phyloP scores from a whole-genome alignment of 345 rosid genomes.

The Aurinia saxatilis region DNA sequence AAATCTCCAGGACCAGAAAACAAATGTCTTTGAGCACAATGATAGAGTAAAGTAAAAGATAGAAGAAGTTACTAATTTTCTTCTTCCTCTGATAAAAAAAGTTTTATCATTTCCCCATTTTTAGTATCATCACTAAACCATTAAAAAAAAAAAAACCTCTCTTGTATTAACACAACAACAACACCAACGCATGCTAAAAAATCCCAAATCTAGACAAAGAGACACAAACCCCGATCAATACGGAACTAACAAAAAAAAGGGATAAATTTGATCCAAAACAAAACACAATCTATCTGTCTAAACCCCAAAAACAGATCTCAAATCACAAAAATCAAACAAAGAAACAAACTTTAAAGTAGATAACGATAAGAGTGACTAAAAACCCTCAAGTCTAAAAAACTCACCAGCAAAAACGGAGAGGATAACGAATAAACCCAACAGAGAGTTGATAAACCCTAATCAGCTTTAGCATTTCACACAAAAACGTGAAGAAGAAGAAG shows the following conservation, averaged over 20 bases:
- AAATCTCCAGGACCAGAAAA: background rate
- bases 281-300: background rate
- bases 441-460: slow-evolving; percentile 34
- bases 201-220: slow-evolving; percentile 25
- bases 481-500: slow-evolving; percentile 16
- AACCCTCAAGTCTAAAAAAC: background rate
- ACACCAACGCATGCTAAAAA: too few relatives aligned
- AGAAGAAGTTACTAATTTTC: background rate
- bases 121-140: slow-evolving; percentile 1
- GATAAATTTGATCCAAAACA: background rate
- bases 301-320: slow-evolving; percentile 22
- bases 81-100: background rate
- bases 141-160: too few relatives aligned
- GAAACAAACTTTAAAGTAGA: background rate
- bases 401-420: slow-evolving; percentile 27
- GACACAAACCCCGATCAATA: slow-evolving; percentile 18
- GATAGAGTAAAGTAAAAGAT: background rate
- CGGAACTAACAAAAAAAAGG: background rate
- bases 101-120: background rate
- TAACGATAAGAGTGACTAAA: background rate
- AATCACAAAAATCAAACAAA: background rate
- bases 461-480: slow-evolving; percentile 36
- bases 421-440: slow-evolving; percentile 24
- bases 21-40: background rate
- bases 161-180: slow-evolving; percentile 13